Evolutionary conservation across 345 rosid genomes (phyloP).

Genomic region (Rhizophora apiculata): DNA sequence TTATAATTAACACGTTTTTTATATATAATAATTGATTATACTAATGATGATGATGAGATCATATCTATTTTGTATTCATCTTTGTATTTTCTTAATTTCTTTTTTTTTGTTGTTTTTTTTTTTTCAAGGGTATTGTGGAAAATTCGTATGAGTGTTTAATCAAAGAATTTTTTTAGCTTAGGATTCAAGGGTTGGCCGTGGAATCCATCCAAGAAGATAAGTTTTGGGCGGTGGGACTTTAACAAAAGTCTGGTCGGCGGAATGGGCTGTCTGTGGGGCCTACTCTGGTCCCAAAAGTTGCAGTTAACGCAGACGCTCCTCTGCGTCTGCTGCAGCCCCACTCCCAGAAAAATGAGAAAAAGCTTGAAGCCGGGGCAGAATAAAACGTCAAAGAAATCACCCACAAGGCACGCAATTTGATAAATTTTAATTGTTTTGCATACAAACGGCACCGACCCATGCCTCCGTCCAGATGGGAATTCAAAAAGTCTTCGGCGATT

Average conservation of each 20-base stretch:
- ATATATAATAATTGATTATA: too few species aligned
- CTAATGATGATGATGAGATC: too few species aligned
- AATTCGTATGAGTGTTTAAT: not conserved
- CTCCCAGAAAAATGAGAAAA: not conserved
- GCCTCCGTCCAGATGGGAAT: too few species aligned
- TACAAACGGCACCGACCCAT: too few species aligned
- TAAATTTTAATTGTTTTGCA: not conserved
- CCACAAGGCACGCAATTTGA: not conserved
- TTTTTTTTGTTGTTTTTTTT: too few species aligned
- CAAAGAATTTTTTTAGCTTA: not conserved
- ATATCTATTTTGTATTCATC: too few species aligned
- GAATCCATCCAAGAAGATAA: not conserved
- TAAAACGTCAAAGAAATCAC: not conserved
- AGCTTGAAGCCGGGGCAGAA: not conserved
- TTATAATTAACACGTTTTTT: too few species aligned
- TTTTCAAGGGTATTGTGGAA: not conserved
- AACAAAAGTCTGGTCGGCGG: constrained; percentile 30
- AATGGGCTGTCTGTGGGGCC: constrained; percentile 31
- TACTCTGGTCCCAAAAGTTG: not conserved
- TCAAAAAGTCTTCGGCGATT: too few species aligned
- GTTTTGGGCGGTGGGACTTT: constrained; percentile 26
- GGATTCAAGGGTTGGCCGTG: not conserved
- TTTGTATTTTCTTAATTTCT: too few species aligned
- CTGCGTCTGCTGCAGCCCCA: not conserved
- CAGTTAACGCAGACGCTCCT: constrained; percentile 30